These are phyloP conservation scores for Solanum habrochaites DNA, from an alignment of 257 asterid species.

Conservation along the genomic window DNA sequence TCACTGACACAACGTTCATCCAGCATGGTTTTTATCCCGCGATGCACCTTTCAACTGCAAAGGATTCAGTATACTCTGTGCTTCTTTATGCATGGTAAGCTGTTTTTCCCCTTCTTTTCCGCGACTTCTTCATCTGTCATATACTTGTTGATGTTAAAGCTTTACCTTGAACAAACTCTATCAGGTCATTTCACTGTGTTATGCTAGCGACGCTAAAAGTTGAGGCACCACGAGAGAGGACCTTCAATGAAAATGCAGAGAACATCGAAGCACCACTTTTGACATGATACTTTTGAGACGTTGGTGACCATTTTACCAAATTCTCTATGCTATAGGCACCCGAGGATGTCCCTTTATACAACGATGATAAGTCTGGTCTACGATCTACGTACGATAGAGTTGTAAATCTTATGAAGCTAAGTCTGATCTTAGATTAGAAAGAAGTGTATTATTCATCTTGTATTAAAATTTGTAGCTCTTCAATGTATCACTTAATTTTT, in stretches of 20 bases:
- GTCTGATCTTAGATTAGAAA: background rate
- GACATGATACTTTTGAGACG: conserved; percentile 9
- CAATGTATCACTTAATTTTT: background rate
- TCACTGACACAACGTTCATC: conserved; percentile 5
- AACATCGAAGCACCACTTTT: conserved; percentile 64
- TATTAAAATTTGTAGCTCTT: background rate
- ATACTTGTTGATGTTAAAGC: background rate
- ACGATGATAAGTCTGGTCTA: background rate
- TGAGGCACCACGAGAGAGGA: conserved; percentile 21
- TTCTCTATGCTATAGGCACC: background rate
- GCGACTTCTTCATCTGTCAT: background rate
- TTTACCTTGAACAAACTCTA: background rate
- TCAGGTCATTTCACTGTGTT: conserved; percentile 50
- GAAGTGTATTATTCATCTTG: background rate
- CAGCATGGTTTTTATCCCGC: conserved; percentile 81
- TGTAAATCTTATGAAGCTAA: background rate
- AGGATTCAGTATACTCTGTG: conserved; percentile 84
- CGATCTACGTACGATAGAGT: background rate
- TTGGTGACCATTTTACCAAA: background rate
- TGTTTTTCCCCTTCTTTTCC: background rate
- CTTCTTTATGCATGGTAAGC: conserved; percentile 72
- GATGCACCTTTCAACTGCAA: conserved; percentile 88
- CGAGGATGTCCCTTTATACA: background rate
- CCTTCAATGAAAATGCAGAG: conserved; percentile 16
- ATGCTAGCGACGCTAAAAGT: conserved; percentile 52